phyloP scores from a whole-genome alignment of 768 basidiomycete species.

The Infundibulicybe gibba region DNA sequence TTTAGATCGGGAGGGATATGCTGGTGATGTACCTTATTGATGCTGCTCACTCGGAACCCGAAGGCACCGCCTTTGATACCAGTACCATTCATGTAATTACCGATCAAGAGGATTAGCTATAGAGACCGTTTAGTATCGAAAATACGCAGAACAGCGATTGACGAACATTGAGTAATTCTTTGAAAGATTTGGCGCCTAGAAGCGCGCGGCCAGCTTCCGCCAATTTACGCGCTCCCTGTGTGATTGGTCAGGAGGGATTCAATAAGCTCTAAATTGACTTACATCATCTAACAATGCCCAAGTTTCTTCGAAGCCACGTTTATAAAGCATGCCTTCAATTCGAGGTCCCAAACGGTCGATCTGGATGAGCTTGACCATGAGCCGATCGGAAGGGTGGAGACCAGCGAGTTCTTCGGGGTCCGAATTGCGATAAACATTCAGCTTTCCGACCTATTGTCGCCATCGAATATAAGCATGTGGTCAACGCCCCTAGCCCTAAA shows the following conservation, averaged over 20 bases:
- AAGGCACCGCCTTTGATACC: constrained; percentile 96
- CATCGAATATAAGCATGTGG: no score
- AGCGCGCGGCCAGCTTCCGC: constrained; percentile 78
- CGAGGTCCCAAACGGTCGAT: constrained; percentile 85
- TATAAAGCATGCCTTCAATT: constrained; percentile 95
- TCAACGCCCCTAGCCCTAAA: no score
- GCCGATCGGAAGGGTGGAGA: constrained; percentile 91
- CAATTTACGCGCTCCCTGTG: constrained; percentile 76
- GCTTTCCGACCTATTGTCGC: constrained; percentile 66
- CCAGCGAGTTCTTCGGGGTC: constrained; percentile 80
- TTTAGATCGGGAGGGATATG: no score
- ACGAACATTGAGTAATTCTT: constrained; percentile 81
- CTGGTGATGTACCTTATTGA: constrained; percentile 73
- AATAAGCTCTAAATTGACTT: constrained; percentile 13
- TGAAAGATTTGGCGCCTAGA: constrained; percentile 81
- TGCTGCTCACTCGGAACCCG: constrained; percentile 95
- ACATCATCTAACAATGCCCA: constrained; percentile 82
- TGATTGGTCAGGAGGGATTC: not conserved
- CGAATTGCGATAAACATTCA: constrained; percentile 87
- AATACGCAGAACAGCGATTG: not conserved
- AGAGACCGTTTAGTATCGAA: not conserved
- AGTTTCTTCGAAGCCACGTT: constrained; percentile 82
- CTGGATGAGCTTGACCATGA: constrained; percentile 97
- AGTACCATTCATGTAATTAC: constrained; percentile 98
- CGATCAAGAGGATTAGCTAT: constrained; percentile 87